Evolutionary conservation across 257 asterid genomes (phyloP).

Genomic region (Solanum pennellii): DNA sequence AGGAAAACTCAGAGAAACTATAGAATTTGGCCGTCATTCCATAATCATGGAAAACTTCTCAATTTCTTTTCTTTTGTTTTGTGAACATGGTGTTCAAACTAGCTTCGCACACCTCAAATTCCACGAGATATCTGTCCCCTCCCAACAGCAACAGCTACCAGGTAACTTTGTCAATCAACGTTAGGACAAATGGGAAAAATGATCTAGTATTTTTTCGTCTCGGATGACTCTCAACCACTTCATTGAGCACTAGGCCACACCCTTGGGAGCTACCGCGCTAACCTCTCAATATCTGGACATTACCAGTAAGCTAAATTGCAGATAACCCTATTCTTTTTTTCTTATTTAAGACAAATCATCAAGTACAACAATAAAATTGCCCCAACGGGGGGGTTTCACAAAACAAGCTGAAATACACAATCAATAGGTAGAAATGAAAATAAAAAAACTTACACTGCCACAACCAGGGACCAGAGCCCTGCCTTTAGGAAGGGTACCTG

Average conservation of each 20-base stretch:
- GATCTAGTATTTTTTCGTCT: neutral
- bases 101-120: neutral
- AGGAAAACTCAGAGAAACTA: neutral
- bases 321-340: neutral
- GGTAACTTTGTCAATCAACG: neutral
- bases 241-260: neutral
- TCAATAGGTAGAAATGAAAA: too few species aligned
- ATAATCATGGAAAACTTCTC: neutral
- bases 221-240: neutral
- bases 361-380: neutral
- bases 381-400: neutral
- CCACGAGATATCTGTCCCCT: neutral
- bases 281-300: neutral
- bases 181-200: neutral
- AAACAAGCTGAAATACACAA: neutral
- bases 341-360: neutral
- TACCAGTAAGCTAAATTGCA: neutral
- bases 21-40: neutral
- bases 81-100: neutral
- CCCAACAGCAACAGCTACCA: neutral
- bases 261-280: neutral
- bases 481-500: conserved; percentile 64
- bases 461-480: conserved; percentile 84
- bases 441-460: conserved; percentile 48
- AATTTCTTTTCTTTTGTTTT: neutral